Base-by-base conservation (phyloP, 805 yeast genomes). In the Saturnispora sanitii region DNA sequence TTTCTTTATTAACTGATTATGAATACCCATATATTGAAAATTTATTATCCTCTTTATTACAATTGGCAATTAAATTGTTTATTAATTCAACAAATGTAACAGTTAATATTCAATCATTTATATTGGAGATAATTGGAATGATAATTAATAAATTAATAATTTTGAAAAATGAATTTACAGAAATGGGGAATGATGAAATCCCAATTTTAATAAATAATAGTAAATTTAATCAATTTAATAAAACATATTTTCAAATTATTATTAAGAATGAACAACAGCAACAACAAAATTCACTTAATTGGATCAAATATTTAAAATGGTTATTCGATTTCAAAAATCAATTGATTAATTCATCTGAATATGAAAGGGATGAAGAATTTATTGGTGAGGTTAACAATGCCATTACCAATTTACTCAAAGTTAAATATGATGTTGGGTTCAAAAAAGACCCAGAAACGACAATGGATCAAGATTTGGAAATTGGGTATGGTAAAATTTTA, bases 11-110 rank as follows among this genome's bases (percentile, higher is more conserved):
- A 8, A 55, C 61, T 2, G 56, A 56, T 7, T 83, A 86, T 0
- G 79, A 75, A 41, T 84, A 80, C 75, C 66, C 85, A 0, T 74
- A 73, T 0, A 67, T 79, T 1, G 82, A 75, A 44, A 48, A 64
- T 0, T 48, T 82, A 13, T 55, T 82, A 6, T 53, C 52, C 6
- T 62, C 75, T 1, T 41, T 79, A 2, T 58, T 70, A 50, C 66
- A 61, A 30, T 60, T 67, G 5, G 51, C 79, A 18, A 52, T 77
- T 37, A 16, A 33, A 4, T 26, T 46, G 22, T 29, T 29, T 9
- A 27, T 20, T 22, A 60, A 64, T 33, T 36, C 68, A 0, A 60
- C n/a, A n/a, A n/a, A n/a, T n/a, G n/a, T n/a, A n/a, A n/a, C n/a
- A n/a, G 70, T 1, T 44, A 28, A 53, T 11, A 59, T 70, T 6